Evolutionary conservation across 306 rosid genomes (phyloP), one percentile per base, ranked within the genome.

Genomic region (Canavalia ensiformis): DNA sequence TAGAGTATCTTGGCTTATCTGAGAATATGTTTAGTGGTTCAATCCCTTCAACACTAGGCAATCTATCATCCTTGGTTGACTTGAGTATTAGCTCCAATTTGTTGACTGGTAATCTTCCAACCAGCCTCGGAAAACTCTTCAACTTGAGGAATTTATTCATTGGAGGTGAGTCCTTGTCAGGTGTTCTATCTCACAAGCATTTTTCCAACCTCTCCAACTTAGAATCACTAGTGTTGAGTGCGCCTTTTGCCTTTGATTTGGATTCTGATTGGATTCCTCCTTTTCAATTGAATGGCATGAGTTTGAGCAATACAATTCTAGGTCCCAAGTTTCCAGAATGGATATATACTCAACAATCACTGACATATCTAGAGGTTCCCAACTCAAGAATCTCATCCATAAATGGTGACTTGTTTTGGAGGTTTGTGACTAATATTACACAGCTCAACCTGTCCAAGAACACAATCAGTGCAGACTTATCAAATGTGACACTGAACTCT

Each of bases 1-100:
- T 88, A n/a, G 74, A 73, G 35, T 10, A 25, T 11, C 79, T 85
- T 59, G 30, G 3, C 30, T 33, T 88, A 7, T 12, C 69, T 60
- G 0, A 6, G 3, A 88, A 86, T 52, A 49, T 45, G 5, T 81
- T 88, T 74, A 51, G 34, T 8, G 88, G 86, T 69, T 6, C 74
- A 2, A 74, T 88, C 45, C 89, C 89, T 4, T 35, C 82, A 13
- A 52, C 83, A 0, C 42, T 88, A 2, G 86, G 88, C 59, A 86
- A 86, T 33, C 58, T 83, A 6, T 82, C 82, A 39, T 77, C 86
- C 45, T 42, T 83, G 34, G 33, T 44, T 31, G 10, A n/a, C 0
- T 83, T 83, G 6, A 6, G 8, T 4, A 0, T 83, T 46, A 44
- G 75, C 18, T 41, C 57, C 12, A 45, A 47, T 62, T 56, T 25